These are phyloP conservation scores for Bretschneidera sinensis DNA, from an alignment of 345 rosid species.

Conservation along the genomic window DNA sequence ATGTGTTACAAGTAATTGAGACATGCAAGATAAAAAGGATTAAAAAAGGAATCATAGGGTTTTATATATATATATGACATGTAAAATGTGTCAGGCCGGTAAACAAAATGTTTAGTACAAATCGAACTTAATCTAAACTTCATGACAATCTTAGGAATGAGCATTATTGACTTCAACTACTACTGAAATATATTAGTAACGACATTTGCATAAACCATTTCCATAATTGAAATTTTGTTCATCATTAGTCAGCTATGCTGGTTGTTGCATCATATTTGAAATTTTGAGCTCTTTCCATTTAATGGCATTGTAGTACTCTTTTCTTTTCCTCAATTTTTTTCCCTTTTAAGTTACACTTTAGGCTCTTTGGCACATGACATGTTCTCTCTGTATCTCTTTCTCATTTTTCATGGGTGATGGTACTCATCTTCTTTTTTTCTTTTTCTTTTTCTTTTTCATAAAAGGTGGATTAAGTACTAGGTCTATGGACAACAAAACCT, in stretches of 20 bases:
- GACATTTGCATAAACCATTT: neutral
- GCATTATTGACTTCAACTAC: too few species aligned
- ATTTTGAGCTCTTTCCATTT: constrained; percentile 7
- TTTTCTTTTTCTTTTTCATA: too few species aligned
- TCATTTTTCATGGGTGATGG: too few species aligned
- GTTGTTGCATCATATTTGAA: constrained; percentile 28
- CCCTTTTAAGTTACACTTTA: constrained; percentile 36
- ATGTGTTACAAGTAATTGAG: too few species aligned
- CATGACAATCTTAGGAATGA: neutral
- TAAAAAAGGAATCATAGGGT: too few species aligned
- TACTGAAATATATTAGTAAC: too few species aligned
- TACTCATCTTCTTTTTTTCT: too few species aligned
- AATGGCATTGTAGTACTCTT: neutral
- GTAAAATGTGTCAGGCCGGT: too few species aligned
- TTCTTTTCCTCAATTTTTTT: constrained; percentile 5
- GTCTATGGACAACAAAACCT: too few species aligned
- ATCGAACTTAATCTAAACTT: neutral
- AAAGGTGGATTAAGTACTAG: too few species aligned
- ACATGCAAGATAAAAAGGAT: too few species aligned
- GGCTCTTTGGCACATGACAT: constrained; percentile 29
- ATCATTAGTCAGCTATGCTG: constrained; percentile 32
- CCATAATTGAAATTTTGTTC: neutral
- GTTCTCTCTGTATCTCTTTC: constrained; percentile 7
- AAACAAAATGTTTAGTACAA: neutral
- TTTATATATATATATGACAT: too few species aligned